Evolutionary conservation across 768 basidiomycete genomes (phyloP).

Genomic region (Serendipita indica): DNA sequence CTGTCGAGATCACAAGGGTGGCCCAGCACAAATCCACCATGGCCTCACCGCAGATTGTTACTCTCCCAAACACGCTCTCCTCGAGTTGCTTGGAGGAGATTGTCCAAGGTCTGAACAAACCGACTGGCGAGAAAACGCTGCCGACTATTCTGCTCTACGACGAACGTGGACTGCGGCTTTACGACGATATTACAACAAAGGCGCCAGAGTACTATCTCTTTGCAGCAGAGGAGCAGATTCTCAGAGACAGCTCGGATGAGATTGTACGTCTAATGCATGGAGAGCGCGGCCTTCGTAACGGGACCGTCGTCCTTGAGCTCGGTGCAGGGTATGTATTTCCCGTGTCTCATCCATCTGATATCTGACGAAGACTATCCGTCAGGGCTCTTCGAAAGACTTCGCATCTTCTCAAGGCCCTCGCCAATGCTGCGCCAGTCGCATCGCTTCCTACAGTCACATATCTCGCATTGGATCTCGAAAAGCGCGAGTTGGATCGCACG

Average conservation of each 20-base stretch:
- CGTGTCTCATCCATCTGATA: constrained; percentile 7
- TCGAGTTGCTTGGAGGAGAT: constrained; percentile 24
- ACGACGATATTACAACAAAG: constrained; percentile 70
- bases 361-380: constrained; percentile 4
- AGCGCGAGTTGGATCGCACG: constrained; percentile 69
- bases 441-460: constrained; percentile 44
- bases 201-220: constrained; percentile 84
- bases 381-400: constrained; percentile 85
- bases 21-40: neutral
- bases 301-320: constrained; percentile 68
- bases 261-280: constrained; percentile 63
- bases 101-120: constrained; percentile 38
- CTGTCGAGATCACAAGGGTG: too few relatives aligned
- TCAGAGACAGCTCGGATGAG: constrained; percentile 54
- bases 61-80: constrained; percentile 8
- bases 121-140: constrained; percentile 42
- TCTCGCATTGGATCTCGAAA: constrained; percentile 87
- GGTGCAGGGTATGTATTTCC: constrained; percentile 69
- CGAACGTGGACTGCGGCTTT: constrained; percentile 68
- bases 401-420: constrained; percentile 58
- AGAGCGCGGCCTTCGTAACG: constrained; percentile 24
- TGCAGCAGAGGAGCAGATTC: constrained; percentile 70
- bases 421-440: constrained; percentile 31
- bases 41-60: neutral
- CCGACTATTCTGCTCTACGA: constrained; percentile 82